Conservation (phyloP, 176 grass and related monocot genomes). For the Carex parvula region DNA sequence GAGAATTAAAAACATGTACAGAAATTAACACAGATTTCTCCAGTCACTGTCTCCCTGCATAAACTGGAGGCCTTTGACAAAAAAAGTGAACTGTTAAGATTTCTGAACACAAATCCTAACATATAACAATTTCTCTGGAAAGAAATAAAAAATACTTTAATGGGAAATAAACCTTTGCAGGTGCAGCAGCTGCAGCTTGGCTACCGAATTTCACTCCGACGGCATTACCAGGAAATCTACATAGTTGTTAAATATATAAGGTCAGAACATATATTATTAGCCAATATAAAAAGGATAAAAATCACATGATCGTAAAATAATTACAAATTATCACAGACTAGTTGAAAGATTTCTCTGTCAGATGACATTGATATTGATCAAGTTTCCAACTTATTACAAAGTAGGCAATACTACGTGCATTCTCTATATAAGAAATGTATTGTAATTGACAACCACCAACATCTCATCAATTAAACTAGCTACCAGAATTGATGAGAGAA, state of each 20-base stretch:
- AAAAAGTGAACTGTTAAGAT: not conserved
- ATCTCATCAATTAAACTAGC: not conserved
- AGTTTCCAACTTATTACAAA: not conserved
- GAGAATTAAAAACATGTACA: not conserved
- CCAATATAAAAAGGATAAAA: not conserved
- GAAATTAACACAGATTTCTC: not conserved
- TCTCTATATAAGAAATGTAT: not conserved
- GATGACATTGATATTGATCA: too few species aligned
- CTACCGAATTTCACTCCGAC: conserved; percentile 53
- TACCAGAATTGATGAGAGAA: not conserved
- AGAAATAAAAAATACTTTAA: not conserved
- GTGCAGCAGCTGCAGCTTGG: conserved; percentile 33
- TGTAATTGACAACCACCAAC: too few species aligned
- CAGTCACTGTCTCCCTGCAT: not conserved
- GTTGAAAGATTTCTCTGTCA: not conserved
- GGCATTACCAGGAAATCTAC: conserved; percentile 72
- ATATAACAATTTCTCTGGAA: not conserved
- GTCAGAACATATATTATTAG: conserved; percentile 7
- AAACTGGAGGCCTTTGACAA: not conserved
- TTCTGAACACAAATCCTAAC: not conserved
- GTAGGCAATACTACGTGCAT: not conserved
- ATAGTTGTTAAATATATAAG: conserved; percentile 15
- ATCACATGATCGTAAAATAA: not conserved
- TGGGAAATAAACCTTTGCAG: conserved; percentile 43
- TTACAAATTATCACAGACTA: not conserved